phyloP scores from a whole-genome alignment of 1,284 basidiomycete genomes.

The Leccinum subrobustum region DNA sequence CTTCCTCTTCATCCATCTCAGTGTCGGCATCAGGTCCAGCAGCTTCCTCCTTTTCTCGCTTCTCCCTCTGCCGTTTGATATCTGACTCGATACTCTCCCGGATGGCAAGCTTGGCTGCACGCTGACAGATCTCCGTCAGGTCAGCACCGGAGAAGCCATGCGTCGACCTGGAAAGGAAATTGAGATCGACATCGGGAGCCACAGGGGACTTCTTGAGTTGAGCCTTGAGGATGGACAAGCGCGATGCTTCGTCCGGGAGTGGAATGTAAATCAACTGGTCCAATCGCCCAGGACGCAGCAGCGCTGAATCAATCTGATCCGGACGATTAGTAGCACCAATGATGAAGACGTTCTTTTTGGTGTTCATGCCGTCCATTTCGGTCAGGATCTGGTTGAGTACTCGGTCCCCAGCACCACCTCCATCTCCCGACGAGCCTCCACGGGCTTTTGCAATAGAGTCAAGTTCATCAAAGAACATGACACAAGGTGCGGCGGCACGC shows the following conservation, averaged over 20 bases:
- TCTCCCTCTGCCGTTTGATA: constrained; percentile 79
- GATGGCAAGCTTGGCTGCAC: constrained; percentile 96
- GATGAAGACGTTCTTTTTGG: constrained; percentile 99
- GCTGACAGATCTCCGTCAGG: constrained; percentile 97
- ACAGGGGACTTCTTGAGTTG: constrained; percentile 93
- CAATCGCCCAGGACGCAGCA: constrained; percentile 97
- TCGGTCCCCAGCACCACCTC: constrained; percentile 94
- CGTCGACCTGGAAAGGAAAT: constrained; percentile 89
- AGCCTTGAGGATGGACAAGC: constrained; percentile 90
- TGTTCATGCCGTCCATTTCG: constrained; percentile 99
- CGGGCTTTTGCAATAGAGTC: constrained; percentile 98
- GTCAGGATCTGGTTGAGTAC: constrained; percentile 97
- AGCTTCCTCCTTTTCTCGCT: constrained; percentile 77
- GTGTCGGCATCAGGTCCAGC: constrained; percentile 52
- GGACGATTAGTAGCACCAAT: constrained; percentile 99
- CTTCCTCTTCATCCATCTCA: constrained; percentile 77
- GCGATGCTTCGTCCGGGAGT: constrained; percentile 90
- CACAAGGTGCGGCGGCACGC: constrained; percentile 96
- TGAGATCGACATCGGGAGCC: constrained; percentile 81
- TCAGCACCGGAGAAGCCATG: constrained; percentile 99
- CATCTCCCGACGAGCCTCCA: constrained; percentile 82
- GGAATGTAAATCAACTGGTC: constrained; percentile 95
- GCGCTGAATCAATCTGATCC: constrained; percentile 97
- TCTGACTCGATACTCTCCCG: constrained; percentile 94
- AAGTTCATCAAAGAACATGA: constrained; percentile 99